Percentiles rank a stretch among this genome's conserved stretches.
These are phyloP conservation scores for Corynespora cassiicola DNA, from an alignment of 2,329 filamentous ascomycete genomes.

Conservation along the genomic window DNA sequence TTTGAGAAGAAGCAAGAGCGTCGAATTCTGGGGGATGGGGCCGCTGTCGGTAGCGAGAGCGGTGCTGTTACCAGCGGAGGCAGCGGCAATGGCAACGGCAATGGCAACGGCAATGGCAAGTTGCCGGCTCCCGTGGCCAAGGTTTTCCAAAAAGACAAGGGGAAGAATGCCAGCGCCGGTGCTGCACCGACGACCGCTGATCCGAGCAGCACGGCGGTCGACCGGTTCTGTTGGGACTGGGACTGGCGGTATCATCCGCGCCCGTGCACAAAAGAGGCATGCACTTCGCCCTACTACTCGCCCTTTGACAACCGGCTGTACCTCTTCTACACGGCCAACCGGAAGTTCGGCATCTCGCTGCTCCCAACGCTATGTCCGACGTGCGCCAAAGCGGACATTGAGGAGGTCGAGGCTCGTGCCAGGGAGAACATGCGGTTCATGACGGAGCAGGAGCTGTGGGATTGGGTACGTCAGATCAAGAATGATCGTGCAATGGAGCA, in stretches of 20 bases:
- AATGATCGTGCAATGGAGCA: slow-evolving; percentile 26
- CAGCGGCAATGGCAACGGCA: too few species aligned
- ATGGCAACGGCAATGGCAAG: too few species aligned
- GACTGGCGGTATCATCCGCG: slow-evolving; percentile 36
- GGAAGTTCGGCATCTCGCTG: slow-evolving; percentile 22
- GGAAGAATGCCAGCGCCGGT: slow-evolving; percentile 20
- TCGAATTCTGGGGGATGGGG: too few species aligned
- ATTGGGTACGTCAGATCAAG: slow-evolving; percentile 26
- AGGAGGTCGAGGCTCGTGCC: slow-evolving; percentile 29
- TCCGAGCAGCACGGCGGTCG: not conserved
- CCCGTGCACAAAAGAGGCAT: slow-evolving; percentile 30
- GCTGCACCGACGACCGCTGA: not conserved
- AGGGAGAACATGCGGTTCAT: too few species aligned
- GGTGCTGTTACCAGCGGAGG: too few species aligned
- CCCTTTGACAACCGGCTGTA: slow-evolving; percentile 30
- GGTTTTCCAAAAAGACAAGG: too few species aligned
- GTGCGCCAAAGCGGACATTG: slow-evolving; percentile 32
- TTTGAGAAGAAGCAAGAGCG: too few species aligned
- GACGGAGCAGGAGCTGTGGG: slow-evolving; percentile 32
- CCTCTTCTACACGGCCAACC: slow-evolving; percentile 27
- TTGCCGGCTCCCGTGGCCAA: too few species aligned
- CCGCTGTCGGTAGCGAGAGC: slow-evolving; percentile 15
- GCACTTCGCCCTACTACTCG: slow-evolving; percentile 25
- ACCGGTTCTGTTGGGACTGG: slow-evolving; percentile 13
- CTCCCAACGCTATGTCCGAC: slow-evolving; percentile 31